These are phyloP conservation scores for Singerocomus inundabilis DNA, from an alignment of 1,284 basidiomycete genomes.

Conservation along the genomic window DNA sequence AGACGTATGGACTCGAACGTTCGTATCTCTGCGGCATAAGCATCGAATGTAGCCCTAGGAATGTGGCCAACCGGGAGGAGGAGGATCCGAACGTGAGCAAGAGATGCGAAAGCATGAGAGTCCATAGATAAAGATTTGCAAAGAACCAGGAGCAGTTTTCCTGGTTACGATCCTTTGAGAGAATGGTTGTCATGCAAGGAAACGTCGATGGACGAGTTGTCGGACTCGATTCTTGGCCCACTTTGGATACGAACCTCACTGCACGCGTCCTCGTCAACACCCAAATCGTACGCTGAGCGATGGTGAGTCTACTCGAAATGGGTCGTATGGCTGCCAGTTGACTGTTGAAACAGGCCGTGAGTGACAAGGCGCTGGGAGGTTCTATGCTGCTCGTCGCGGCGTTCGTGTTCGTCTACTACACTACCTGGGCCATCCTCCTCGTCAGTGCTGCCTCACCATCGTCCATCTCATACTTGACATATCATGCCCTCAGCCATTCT, in stretches of 20 bases:
- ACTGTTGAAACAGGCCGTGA: constrained; percentile 55
- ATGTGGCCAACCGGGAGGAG: constrained; percentile 78
- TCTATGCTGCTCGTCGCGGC: constrained; percentile 77
- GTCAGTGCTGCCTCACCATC: constrained; percentile 44
- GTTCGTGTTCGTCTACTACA: constrained; percentile 86
- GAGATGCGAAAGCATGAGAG: constrained; percentile 65
- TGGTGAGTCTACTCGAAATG: constrained; percentile 25
- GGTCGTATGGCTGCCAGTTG: constrained; percentile 3
- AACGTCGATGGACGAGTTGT: not conserved
- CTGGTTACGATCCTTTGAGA: not conserved
- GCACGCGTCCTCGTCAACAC: not conserved
- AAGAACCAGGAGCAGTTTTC: not conserved
- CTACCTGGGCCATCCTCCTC: constrained; percentile 84
- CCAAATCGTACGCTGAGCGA: constrained; percentile 5
- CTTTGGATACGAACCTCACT: constrained; percentile 21
- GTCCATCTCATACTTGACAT: constrained; percentile 1
- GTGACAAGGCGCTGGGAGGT: constrained; percentile 80
- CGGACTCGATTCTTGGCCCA: constrained; percentile 6
- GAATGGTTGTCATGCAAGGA: constrained; percentile 1
- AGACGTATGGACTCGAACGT: constrained; percentile 70
- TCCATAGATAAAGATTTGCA: constrained; percentile 18
- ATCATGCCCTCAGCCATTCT: constrained; percentile 68
- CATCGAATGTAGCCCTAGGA: constrained; percentile 58
- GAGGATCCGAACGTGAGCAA: constrained; percentile 75
- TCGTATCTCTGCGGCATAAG: constrained; percentile 67